phyloP scores from a whole-genome alignment of 352 stramenopile genomes.

The Phytophthora brassicae region DNA sequence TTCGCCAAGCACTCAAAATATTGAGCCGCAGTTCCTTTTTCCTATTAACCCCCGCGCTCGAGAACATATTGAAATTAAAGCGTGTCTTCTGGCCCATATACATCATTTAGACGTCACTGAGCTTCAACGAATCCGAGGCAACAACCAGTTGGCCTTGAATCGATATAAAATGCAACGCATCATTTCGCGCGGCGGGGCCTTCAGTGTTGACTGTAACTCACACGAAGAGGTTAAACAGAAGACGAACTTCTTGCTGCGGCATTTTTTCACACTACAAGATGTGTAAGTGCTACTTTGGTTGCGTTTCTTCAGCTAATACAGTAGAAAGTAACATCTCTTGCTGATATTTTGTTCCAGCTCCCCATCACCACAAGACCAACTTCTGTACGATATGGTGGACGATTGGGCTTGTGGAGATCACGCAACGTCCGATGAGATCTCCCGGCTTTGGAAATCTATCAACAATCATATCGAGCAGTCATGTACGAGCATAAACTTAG shows the following conservation, averaged over 20 bases:
- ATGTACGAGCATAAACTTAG: constrained; percentile 37
- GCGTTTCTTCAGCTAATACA: no score
- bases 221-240: constrained; percentile 61
- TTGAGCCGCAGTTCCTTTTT: constrained; percentile 17
- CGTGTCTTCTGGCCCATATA: constrained; percentile 66
- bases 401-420: constrained; percentile 58
- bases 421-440: constrained; percentile 44
- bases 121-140: constrained; percentile 44
- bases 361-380: constrained; percentile 33
- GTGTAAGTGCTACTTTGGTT: constrained; percentile 7
- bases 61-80: constrained; percentile 70
- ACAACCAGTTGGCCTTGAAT: constrained; percentile 41
- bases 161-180: constrained; percentile 45
- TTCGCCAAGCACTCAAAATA: background rate
- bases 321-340: background rate
- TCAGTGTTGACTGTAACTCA: constrained; percentile 42
- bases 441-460: constrained; percentile 61
- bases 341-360: constrained; percentile 5
- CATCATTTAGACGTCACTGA: constrained; percentile 65
- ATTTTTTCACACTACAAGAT: constrained; percentile 69
- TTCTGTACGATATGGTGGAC: constrained; percentile 66
- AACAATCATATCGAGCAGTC: constrained; percentile 67
- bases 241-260: constrained; percentile 65
- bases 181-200: constrained; percentile 34
- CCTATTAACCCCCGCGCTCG: constrained; percentile 30